phyloP scores from a whole-genome alignment of 192 early-diverging fungal species.

The Coemansia reversa region DNA sequence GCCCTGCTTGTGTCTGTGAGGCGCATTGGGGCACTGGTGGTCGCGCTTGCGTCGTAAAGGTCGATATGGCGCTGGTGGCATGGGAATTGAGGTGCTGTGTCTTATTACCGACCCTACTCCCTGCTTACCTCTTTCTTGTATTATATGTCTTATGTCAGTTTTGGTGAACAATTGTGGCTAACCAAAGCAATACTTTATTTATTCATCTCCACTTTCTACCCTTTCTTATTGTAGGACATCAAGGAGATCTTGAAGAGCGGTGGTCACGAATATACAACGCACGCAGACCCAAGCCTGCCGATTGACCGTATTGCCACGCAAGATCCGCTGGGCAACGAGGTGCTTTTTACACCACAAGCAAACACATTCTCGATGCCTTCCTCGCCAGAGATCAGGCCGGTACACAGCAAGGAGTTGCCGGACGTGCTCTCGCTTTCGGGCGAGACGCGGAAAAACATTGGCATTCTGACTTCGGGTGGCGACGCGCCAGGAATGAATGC shows the following conservation, averaged over 20 bases:
- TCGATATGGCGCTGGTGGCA: not conserved
- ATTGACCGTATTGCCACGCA: constrained; percentile 53
- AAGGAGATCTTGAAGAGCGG: constrained; percentile 18
- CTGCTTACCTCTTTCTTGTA: not conserved
- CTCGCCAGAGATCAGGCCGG: constrained; percentile 34
- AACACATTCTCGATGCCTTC: constrained; percentile 54
- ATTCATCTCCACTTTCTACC: not conserved
- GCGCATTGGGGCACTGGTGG: not conserved
- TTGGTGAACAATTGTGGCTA: not conserved
- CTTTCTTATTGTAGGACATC: constrained; percentile 13
- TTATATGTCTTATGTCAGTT: too few relatives aligned
- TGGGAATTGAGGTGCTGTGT: constrained; percentile 5
- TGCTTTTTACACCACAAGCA: constrained; percentile 68
- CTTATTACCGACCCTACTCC: constrained; percentile 1
- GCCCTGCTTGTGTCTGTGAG: not conserved
- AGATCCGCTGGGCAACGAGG: constrained; percentile 81
- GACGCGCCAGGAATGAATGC: constrained; percentile 99
- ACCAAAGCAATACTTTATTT: not conserved
- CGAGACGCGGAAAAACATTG: constrained; percentile 71
- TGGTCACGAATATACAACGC: constrained; percentile 24
- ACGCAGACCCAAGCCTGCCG: constrained; percentile 27
- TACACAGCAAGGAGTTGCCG: not conserved
- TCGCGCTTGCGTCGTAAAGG: not conserved
- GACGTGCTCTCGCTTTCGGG: constrained; percentile 4
- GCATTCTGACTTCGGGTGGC: constrained; percentile 90